phyloP scores from a whole-genome alignment of 805 yeast genomes.

The Suhomyces canberraensis region DNA sequence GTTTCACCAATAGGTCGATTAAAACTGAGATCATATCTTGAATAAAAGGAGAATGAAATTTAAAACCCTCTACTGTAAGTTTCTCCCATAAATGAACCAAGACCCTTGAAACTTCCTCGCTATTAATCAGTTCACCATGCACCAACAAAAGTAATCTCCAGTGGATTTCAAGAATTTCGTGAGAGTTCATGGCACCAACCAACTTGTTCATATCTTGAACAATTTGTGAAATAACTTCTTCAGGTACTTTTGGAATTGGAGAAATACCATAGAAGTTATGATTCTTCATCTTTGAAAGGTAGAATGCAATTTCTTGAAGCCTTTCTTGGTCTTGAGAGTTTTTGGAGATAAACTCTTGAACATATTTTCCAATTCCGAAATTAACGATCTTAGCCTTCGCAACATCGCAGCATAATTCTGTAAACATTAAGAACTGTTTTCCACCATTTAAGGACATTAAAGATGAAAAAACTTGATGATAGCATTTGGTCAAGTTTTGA shows the following conservation, averaged over 20 bases:
- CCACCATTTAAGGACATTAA: conserved; percentile 33
- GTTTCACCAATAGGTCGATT: conserved; percentile 20
- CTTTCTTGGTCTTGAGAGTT: conserved; percentile 16
- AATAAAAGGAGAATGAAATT: conserved; percentile 20
- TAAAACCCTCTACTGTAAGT: conserved; percentile 8
- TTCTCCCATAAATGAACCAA: conserved; percentile 14
- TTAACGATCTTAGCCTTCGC: conserved; percentile 44
- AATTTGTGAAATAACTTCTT: conserved; percentile 19
- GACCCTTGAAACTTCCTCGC: conserved; percentile 17
- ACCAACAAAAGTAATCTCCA: conserved; percentile 51
- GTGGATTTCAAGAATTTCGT: conserved; percentile 36
- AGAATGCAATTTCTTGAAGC: conserved; percentile 28
- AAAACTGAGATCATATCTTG: conserved; percentile 44
- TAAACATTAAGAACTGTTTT: conserved; percentile 41
- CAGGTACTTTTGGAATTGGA: conserved; percentile 25
- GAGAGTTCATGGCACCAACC: conserved; percentile 3
- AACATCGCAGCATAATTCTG: conserved; percentile 43
- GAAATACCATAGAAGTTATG: conserved; percentile 9
- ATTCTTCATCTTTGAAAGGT: conserved; percentile 14
- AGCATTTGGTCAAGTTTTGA: conserved; percentile 45
- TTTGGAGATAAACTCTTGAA: conserved; percentile 48
- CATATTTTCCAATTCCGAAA: conserved; percentile 39
- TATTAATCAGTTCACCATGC: conserved; percentile 22
- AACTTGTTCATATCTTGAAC: conserved; percentile 8
- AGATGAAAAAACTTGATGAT: conserved; percentile 41